Percentiles rank a stretch among this genome's conserved stretches.
These are phyloP conservation scores for Lobosporangium transversale DNA, from an alignment of 192 early-diverging fungal genomes.

Conservation along the genomic window DNA sequence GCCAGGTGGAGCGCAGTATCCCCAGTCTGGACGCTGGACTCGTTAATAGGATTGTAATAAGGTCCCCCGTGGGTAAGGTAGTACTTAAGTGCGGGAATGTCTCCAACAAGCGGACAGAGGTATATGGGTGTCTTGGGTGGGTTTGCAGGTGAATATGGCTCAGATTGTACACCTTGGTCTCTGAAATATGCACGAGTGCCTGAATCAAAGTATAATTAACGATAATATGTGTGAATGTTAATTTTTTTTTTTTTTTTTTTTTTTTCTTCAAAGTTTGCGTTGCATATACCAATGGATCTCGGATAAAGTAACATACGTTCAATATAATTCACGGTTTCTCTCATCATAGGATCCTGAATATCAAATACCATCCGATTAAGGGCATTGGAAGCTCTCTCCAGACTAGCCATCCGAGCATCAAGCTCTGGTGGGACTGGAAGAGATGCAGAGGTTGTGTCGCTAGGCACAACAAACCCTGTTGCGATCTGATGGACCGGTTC, in stretches of 20 bases:
- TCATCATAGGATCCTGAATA: constrained; percentile 42
- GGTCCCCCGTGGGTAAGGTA: constrained; percentile 15
- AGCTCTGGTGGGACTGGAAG: constrained; percentile 45
- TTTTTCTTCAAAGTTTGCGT: too few species aligned
- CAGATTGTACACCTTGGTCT: neutral
- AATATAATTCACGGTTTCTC: constrained; percentile 30
- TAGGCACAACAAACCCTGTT: constrained; percentile 30
- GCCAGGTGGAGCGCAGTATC: constrained; percentile 47
- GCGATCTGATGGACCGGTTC: constrained; percentile 27
- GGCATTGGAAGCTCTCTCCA: constrained; percentile 27
- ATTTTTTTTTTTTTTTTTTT: too few species aligned
- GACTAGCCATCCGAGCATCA: constrained; percentile 27
- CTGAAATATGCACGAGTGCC: constrained; percentile 30
- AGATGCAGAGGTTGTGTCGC: constrained; percentile 30
- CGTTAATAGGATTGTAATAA: constrained; percentile 42
- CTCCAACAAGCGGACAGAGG: constrained; percentile 45
- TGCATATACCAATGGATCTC: too few species aligned
- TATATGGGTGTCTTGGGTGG: constrained; percentile 49
- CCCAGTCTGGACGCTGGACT: constrained; percentile 39
- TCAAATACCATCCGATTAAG: constrained; percentile 51
- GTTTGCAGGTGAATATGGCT: constrained; percentile 25
- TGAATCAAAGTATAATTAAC: too few species aligned
- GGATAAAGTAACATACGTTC: constrained; percentile 26
- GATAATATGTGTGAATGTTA: too few species aligned
- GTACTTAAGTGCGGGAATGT: constrained; percentile 32